These are phyloP conservation scores for Phytophthora ohioensis DNA, from an alignment of 352 stramenopile species.

Conservation along the genomic window DNA sequence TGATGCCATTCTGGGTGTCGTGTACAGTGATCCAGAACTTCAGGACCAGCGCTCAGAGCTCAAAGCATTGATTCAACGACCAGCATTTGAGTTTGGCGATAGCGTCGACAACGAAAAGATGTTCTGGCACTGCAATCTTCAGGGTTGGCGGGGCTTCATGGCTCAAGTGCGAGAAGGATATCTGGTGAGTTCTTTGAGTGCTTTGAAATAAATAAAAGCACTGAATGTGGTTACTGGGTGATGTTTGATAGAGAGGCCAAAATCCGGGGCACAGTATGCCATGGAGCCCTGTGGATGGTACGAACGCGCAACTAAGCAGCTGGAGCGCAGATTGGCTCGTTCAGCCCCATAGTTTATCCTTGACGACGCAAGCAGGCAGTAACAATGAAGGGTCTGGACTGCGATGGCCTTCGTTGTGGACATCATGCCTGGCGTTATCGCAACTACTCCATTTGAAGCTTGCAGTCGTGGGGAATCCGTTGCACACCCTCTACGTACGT, in stretches of 20 bases:
- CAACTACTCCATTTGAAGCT: constrained; percentile 42
- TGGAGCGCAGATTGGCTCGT: constrained; percentile 40
- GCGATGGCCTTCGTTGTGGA: constrained; percentile 35
- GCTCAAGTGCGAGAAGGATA: constrained; percentile 42
- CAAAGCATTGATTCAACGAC: constrained; percentile 25
- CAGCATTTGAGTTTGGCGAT: constrained; percentile 24
- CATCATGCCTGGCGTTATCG: constrained; percentile 34
- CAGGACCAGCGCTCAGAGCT: constrained; percentile 17
- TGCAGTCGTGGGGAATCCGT: constrained; percentile 21
- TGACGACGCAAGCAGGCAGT: constrained; percentile 2
- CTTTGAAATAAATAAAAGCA: background rate
- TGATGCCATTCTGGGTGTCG: constrained; percentile 28
- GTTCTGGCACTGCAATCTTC: constrained; percentile 26
- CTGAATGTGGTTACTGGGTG: constrained; percentile 7
- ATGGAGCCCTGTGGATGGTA: constrained; percentile 2
- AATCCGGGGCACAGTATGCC: constrained; percentile 14
- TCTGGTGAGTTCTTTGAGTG: constrained; percentile 19
- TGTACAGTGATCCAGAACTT: constrained; percentile 29
- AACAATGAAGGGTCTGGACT: too few species aligned
- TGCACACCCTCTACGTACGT: constrained; percentile 39
- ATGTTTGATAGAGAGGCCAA: constrained; percentile 26
- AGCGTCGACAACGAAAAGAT: constrained; percentile 15
- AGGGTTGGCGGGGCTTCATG: constrained; percentile 33
- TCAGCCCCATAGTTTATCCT: constrained; percentile 20
- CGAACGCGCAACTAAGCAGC: background rate